phyloP scores from a whole-genome alignment of 768 basidiomycete genomes.

The Clitopilus passeckerianus region DNA sequence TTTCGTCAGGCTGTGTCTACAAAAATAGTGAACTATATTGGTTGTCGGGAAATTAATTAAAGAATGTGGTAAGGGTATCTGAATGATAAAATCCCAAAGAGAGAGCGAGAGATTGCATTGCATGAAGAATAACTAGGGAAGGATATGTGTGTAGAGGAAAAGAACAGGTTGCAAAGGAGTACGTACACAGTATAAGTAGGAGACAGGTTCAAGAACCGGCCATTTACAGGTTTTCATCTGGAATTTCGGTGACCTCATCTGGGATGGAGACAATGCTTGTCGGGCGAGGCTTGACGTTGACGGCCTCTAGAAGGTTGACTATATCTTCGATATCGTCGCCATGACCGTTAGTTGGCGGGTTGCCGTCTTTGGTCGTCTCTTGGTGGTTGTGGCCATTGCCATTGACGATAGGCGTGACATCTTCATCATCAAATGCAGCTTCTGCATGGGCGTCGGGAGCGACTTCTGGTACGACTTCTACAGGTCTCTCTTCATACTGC shows the following conservation, averaged over 20 bases:
- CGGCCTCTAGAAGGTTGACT: slow-evolving; percentile 58
- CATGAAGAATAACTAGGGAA: not conserved
- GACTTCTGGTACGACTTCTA: not conserved
- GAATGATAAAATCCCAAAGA: not conserved
- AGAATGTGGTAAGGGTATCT: not conserved
- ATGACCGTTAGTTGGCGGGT: slow-evolving; percentile 8
- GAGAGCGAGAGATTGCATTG: not conserved
- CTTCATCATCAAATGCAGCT: not conserved
- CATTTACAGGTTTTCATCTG: not conserved
- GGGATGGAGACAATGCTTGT: slow-evolving; percentile 45
- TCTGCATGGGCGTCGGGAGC: not conserved
- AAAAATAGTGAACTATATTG: not conserved
- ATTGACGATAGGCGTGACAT: not conserved
- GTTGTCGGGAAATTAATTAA: not conserved
- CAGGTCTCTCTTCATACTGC: not conserved
- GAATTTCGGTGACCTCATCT: slow-evolving; percentile 28
- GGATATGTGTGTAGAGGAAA: not conserved
- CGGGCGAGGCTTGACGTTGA: slow-evolving; percentile 31
- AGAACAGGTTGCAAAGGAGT: not conserved
- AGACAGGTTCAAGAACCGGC: not conserved
- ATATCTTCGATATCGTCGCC: slow-evolving; percentile 54
- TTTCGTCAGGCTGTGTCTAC: not conserved
- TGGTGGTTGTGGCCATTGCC: not conserved
- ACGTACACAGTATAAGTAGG: not conserved
- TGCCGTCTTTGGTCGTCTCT: slow-evolving; percentile 3